A percentile compares a stretch with the other conserved stretches of the same genome.
Evolutionary conservation across 164 flowering plant species (phyloP).

Genomic region (Liquidambar formosana): DNA sequence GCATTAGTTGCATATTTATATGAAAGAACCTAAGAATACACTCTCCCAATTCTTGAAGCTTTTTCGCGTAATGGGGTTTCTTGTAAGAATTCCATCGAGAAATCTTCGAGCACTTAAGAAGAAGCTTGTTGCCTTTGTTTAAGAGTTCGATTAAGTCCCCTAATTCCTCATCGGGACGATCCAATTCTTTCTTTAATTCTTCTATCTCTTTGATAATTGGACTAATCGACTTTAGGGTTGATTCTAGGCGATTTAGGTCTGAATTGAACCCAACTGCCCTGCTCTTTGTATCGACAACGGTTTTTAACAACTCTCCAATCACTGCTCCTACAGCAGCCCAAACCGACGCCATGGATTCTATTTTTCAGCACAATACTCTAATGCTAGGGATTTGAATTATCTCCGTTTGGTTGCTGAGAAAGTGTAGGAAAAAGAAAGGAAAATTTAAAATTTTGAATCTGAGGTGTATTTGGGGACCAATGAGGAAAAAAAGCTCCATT

Average conservation of each 20-base stretch:
- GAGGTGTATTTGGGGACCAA: too few species aligned
- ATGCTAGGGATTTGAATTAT: too few species aligned
- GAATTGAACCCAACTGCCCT: conserved; percentile 14
- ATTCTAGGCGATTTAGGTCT: conserved; percentile 4
- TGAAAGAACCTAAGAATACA: conserved; percentile 10
- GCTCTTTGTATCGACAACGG: background rate
- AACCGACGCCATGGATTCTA: conserved; percentile 2
- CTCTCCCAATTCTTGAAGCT: conserved; percentile 23
- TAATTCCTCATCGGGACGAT: background rate
- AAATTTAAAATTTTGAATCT: too few species aligned
- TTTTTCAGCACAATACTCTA: background rate
- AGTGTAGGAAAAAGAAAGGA: too few species aligned
- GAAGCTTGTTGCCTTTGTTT: conserved; percentile 13
- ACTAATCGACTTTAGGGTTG: conserved; percentile 1
- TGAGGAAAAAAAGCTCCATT: too few species aligned
- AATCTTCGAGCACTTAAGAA: conserved; percentile 22
- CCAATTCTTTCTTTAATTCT: conserved; percentile 1
- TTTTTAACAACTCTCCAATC: conserved; percentile 12
- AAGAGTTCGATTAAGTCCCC: conserved; percentile 2
- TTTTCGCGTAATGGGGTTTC: conserved; percentile 7
- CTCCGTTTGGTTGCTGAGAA: too few species aligned
- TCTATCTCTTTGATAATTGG: conserved; percentile 21
- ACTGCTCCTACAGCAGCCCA: conserved; percentile 23
- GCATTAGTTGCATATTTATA: conserved; percentile 10
- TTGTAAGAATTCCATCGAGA: background rate